Evolutionary conservation across 495 filamentous ascomycete species (phyloP).

Genomic region (Hyaloscypha bicolor): DNA sequence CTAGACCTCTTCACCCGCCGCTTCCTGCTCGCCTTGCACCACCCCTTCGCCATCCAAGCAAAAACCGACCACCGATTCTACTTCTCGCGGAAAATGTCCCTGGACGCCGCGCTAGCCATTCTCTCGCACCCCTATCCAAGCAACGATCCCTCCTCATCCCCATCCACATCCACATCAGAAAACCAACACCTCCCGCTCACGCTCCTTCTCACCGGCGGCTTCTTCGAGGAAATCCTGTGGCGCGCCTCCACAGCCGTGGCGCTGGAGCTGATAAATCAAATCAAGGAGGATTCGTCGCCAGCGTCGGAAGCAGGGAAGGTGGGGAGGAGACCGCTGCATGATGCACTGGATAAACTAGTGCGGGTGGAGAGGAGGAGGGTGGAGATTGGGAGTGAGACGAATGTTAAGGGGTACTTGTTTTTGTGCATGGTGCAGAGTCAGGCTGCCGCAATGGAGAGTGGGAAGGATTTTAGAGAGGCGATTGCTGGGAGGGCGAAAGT

Average conservation of each 20-base stretch:
- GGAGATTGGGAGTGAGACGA: constrained; percentile 47
- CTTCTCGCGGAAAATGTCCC: constrained; percentile 56
- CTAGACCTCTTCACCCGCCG: constrained; percentile 50
- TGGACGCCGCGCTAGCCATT: constrained; percentile 54
- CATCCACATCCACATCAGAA: neutral
- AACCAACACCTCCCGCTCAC: constrained; percentile 45
- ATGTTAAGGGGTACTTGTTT: constrained; percentile 51
- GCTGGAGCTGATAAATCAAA: constrained; percentile 42
- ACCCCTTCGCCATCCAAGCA: constrained; percentile 53
- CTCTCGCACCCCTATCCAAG: constrained; percentile 38
- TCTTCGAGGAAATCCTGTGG: constrained; percentile 50
- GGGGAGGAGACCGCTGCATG: neutral
- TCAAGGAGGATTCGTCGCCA: constrained; percentile 30
- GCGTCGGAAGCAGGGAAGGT: constrained; percentile 34
- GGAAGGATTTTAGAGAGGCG: constrained; percentile 3
- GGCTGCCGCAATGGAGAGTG: constrained; percentile 39
- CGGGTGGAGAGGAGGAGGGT: constrained; percentile 42
- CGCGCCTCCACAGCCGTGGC: constrained; percentile 39
- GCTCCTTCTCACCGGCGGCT: constrained; percentile 45
- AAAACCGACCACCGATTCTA: constrained; percentile 52
- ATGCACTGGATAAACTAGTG: neutral
- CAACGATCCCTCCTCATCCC: neutral
- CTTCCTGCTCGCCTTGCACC: constrained; percentile 55
- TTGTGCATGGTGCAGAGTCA: constrained; percentile 47
- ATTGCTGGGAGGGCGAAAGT: constrained; percentile 2